Evolutionary conservation across 176 grass and related monocot genomes (phyloP).

Genomic region (Puccinellia tenuiflora): DNA sequence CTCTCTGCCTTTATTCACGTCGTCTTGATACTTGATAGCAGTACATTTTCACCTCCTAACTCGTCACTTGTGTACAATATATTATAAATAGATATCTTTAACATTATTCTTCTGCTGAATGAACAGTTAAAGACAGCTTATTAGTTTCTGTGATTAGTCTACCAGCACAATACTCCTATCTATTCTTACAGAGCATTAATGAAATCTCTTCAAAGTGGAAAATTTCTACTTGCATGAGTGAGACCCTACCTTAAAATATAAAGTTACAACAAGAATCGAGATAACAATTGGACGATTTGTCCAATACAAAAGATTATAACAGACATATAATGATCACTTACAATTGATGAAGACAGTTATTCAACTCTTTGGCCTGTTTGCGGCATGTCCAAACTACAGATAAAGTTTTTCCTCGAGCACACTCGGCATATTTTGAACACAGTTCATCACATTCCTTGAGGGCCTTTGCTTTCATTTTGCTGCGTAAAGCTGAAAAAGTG

Average conservation of each 20-base stretch:
- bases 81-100: neutral
- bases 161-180: neutral
- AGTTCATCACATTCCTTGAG: conserved; percentile 73
- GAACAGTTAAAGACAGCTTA: neutral
- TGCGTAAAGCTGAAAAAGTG: conserved; percentile 63
- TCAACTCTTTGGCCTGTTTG: conserved; percentile 86
- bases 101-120: neutral
- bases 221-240: neutral
- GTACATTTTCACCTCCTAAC: neutral
- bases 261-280: neutral
- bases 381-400: conserved; percentile 86
- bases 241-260: neutral
- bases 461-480: conserved; percentile 98
- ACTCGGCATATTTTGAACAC: conserved; percentile 92
- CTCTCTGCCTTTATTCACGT: neutral
- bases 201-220: neutral
- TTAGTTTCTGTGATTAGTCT: neutral
- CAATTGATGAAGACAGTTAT: conserved; percentile 96
- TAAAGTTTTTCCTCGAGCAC: conserved; percentile 87
- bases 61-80: neutral
- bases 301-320: neutral
- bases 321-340: conserved; percentile 33
- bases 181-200: neutral
- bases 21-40: neutral
- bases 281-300: neutral